Conservation (phyloP, 768 basidiomycete species). For the Tricholoma furcatifolium region DNA sequence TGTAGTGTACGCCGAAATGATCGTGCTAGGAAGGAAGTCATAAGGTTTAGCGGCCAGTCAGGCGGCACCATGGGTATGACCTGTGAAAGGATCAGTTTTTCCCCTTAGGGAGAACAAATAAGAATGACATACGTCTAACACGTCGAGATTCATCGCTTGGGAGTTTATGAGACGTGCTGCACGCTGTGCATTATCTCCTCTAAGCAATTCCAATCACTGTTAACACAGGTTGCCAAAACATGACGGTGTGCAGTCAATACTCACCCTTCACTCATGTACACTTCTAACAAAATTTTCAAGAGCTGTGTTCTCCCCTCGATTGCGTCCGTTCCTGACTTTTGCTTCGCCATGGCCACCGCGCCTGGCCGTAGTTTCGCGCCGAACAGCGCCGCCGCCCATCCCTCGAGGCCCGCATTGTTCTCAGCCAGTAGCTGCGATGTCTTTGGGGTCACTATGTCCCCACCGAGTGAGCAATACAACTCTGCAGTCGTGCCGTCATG, state of each 20-base stretch:
- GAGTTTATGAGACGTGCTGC: constrained; percentile 74
- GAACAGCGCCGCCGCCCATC: constrained; percentile 53
- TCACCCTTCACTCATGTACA: constrained; percentile 80
- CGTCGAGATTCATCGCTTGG: constrained; percentile 77
- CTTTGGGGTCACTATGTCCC: constrained; percentile 67
- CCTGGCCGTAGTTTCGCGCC: constrained; percentile 22
- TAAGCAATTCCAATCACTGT: constrained; percentile 20
- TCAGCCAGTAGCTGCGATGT: constrained; percentile 51
- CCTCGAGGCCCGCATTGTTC: constrained; percentile 41
- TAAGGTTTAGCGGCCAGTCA: constrained; percentile 69
- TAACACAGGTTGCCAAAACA: constrained; percentile 13
- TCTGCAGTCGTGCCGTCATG: constrained; percentile 79
- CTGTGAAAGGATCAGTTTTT: no score
- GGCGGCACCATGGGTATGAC: constrained; percentile 66
- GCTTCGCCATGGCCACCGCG: constrained; percentile 23
- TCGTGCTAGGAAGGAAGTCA: constrained; percentile 77
- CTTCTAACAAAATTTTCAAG: constrained; percentile 70
- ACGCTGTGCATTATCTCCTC: constrained; percentile 52
- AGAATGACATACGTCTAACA: constrained; percentile 54
- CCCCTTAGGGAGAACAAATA: constrained; percentile 4
- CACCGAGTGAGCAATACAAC: constrained; percentile 80
- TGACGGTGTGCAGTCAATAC: constrained; percentile 17
- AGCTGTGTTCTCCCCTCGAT: constrained; percentile 50
- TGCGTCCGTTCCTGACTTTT: constrained; percentile 41
- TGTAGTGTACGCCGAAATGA: constrained; percentile 79